Base-by-base conservation (phyloP, 768 basidiomycete species). In the Mycena sanguinolenta region DNA sequence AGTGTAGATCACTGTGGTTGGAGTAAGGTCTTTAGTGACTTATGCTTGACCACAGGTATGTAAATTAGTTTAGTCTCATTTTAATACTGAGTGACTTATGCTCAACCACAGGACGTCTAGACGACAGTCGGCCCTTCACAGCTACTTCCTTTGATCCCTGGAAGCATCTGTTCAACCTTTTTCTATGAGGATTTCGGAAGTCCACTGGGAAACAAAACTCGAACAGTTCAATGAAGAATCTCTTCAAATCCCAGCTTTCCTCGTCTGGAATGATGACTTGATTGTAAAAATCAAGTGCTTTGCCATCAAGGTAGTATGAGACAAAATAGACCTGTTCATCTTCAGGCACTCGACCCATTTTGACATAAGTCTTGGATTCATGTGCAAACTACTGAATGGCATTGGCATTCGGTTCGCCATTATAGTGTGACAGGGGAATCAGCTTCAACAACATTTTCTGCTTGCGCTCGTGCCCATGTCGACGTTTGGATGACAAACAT, bases 171-270 rank as follows among this genome's bases (percentile, higher is more conserved):
- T 46, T 46, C 44, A 46, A 10, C 21, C n/a, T 19, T 7, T n/a
- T 5, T n/a, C 44, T 21, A 19, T n/a, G 1, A 2, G 19, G 7
- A 0, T 74, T 70, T 25, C 28, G 36, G 65, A 44, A 82, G 42
- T 80, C 73, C 0, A 76, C 58, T 0, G 82, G 82, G 70, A 84
- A 84, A 28, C 82, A 82, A 32, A 80, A 80, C 32, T 83, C 75
- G 60, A 81, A 83, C 12, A 84, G 21, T 36, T 75, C 77, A 1
- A 66, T 28, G 62, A 82, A 82, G 65, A 84, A 83, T 0, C 74
- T 27, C 7, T 72, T 34, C 0, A 83, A 27, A 1, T n/a, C 71
- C 77, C 77, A 82, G 2, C 63, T n/a, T n/a, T n/a, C n/a, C n/a
- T n/a, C n/a, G n/a, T n/a, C n/a, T n/a, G n/a, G n/a, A n/a, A n/a